Percentiles rank a stretch among this genome's conserved stretches.
Conservation (phyloP, 805 yeast species). For the Vanderwaltozyma yarrowii region DNA sequence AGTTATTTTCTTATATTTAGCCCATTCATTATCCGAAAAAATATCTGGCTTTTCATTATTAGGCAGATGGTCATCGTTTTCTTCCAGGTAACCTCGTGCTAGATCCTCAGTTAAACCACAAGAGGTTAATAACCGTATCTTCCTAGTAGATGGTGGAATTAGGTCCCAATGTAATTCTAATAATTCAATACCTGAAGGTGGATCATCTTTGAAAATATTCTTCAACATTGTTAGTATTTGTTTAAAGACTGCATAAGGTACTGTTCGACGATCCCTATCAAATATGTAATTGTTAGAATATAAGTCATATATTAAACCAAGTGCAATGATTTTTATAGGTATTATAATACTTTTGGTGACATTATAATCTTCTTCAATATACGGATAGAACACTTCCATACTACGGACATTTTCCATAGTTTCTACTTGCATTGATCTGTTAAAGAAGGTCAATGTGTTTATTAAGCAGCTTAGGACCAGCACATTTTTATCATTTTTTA, state of each 20-base stretch:
- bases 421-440: constrained; percentile 35
- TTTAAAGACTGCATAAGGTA: constrained; percentile 35
- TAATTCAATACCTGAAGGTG: constrained; percentile 6
- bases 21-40: constrained; percentile 28
- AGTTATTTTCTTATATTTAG: constrained; percentile 6
- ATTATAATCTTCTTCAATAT: constrained; percentile 15
- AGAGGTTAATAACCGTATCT: constrained; percentile 12
- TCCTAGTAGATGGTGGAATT: constrained; percentile 18
- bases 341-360: constrained; percentile 16
- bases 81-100: constrained; percentile 25
- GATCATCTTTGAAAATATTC: constrained; percentile 31
- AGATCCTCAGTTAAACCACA: constrained; percentile 26
- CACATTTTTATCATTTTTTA: constrained; percentile 31
- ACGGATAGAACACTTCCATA: constrained; percentile 17
- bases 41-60: constrained; percentile 13
- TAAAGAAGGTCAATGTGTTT: constrained; percentile 35
- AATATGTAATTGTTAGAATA: constrained; percentile 15
- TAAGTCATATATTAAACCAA: constrained; percentile 17
- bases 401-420: constrained; percentile 22
- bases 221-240: constrained; percentile 37
- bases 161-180: constrained; percentile 24
- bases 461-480: constrained; percentile 32
- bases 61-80: constrained; percentile 27
- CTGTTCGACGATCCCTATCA: constrained; percentile 16
- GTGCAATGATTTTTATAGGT: constrained; percentile 15